Base-by-base conservation (phyloP, 139 green algal species). In the Pseudopediastrum boryanum region DNA sequence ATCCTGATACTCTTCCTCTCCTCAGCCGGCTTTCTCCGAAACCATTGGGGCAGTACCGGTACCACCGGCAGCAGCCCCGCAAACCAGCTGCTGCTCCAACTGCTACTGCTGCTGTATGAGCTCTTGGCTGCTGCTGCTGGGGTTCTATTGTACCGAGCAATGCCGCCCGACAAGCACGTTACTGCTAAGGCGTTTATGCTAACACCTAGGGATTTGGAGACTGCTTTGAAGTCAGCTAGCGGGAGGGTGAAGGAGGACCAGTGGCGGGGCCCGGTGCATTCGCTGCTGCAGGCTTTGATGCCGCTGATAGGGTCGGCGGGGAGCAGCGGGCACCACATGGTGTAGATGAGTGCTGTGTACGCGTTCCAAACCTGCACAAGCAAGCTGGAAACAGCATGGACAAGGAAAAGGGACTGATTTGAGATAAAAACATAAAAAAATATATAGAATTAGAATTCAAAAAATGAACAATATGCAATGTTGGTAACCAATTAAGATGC, bases 101-200 rank as follows among this genome's bases (percentile, higher is more conserved):
- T 42, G 38, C n/a, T 29, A 5, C 4, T 56, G 54, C 25, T 67
- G 51, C 27, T 23, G 48, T 35, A 67, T 13, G 3, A 81, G 23
- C n/a, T n/a, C n/a, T n/a, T n/a, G n/a, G n/a, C n/a, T n/a, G n/a
- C n/a, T n/a, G n/a, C n/a, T n/a, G n/a, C n/a, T n/a, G n/a, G n/a
- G n/a, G n/a, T n/a, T n/a, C n/a, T n/a, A n/a, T n/a, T n/a, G 74
- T 81, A 74, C 16, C 74, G 74, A 3, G 62, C 36, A 5, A 81
- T 35, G 19, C 61, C 74, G 33, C 74, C 74, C 16, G 74, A 62
- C 10, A 81, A 23, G 62, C 74, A 81, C 4, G 62, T 46, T 12
- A 81, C 74, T 10, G 74, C 74, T 6, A 81, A 35, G 1, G 74
- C 73, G 74, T 81, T 81, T 25, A 81, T 42, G 62, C 43, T 81